Evolutionary conservation across 139 green algal genomes (phyloP).

Genomic region (Eudorina sp.): DNA sequence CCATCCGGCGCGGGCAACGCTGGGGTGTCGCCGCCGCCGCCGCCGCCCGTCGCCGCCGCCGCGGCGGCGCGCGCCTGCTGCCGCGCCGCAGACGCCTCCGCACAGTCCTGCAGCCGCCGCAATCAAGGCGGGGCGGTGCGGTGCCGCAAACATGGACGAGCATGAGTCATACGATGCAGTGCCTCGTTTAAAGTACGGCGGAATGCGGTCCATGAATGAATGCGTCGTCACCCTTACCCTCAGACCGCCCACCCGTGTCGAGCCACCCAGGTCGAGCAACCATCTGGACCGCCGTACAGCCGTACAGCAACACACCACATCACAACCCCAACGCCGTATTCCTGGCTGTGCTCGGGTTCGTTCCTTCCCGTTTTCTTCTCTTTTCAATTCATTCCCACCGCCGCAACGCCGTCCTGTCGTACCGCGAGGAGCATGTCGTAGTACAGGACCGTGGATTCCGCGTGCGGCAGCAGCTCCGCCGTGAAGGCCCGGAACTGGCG

Average conservation of each 20-base stretch:
- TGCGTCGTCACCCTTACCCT: not conserved
- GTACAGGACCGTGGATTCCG: slow-evolving; percentile 1
- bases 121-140: not conserved
- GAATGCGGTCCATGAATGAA: no score
- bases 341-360: no score
- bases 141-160: no score
- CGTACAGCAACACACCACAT: no score
- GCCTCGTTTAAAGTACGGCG: no score
- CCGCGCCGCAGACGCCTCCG: slow-evolving; percentile 1
- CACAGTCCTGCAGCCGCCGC: not conserved
- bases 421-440: slow-evolving; percentile 35
- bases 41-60: not conserved
- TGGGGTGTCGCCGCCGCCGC: not conserved
- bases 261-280: not conserved
- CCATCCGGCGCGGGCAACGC: no score
- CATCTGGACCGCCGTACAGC: not conserved
- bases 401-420: no score
- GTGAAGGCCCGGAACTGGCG: slow-evolving; percentile 33
- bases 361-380: not conserved
- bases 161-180: no score
- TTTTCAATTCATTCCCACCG: not conserved
- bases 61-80: not conserved
- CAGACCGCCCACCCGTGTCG: not conserved
- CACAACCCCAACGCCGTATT: not conserved
- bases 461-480: slow-evolving; percentile 19